A percentile compares a stretch with the other conserved stretches of the same genome.
These are phyloP conservation scores for Penicillium maclennaniae DNA, from an alignment of 495 filamentous ascomycete genomes.

Conservation along the genomic window DNA sequence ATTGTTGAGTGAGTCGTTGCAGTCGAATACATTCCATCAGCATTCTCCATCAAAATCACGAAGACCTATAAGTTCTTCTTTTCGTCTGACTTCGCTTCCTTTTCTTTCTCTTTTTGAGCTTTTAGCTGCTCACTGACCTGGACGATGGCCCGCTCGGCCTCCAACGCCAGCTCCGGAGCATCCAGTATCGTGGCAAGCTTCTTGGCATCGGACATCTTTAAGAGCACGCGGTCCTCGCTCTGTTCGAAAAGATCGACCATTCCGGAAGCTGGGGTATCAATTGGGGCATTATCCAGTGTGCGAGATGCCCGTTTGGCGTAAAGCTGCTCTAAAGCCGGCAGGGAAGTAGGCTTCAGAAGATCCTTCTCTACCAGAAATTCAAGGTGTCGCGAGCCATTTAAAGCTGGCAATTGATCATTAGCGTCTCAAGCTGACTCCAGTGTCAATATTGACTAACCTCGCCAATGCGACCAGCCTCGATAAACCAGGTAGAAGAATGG, in stretches of 20 bases:
- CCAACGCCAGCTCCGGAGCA: slow-evolving; percentile 77
- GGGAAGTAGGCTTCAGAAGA: slow-evolving; percentile 60
- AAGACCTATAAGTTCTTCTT: slow-evolving; percentile 28
- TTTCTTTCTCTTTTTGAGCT: slow-evolving; percentile 41
- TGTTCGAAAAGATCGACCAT: slow-evolving; percentile 42
- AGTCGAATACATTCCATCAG: background rate
- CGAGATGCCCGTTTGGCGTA: slow-evolving; percentile 53
- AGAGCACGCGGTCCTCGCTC: slow-evolving; percentile 55
- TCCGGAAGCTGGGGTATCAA: slow-evolving; percentile 26
- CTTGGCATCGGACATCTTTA: slow-evolving; percentile 53
- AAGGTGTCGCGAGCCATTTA: slow-evolving; percentile 80
- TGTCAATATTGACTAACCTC: slow-evolving; percentile 39
- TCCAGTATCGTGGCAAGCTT: slow-evolving; percentile 67
- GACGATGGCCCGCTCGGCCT: slow-evolving; percentile 83
- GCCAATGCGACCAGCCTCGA: slow-evolving; percentile 68
- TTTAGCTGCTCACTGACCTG: slow-evolving; percentile 72
- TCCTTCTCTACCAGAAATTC: slow-evolving; percentile 71
- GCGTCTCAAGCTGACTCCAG: background rate
- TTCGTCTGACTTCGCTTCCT: slow-evolving; percentile 25
- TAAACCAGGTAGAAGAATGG: slow-evolving; percentile 96
- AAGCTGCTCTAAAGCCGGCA: slow-evolving; percentile 62
- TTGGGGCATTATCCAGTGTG: slow-evolving; percentile 15
- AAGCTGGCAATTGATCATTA: slow-evolving; percentile 43
- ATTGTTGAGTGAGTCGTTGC: background rate
- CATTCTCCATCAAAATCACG: background rate